A percentile compares a stretch with the other conserved stretches of the same genome.
These are phyloP conservation scores for Serendipita indica DNA, from an alignment of 768 basidiomycete species.

Conservation along the genomic window DNA sequence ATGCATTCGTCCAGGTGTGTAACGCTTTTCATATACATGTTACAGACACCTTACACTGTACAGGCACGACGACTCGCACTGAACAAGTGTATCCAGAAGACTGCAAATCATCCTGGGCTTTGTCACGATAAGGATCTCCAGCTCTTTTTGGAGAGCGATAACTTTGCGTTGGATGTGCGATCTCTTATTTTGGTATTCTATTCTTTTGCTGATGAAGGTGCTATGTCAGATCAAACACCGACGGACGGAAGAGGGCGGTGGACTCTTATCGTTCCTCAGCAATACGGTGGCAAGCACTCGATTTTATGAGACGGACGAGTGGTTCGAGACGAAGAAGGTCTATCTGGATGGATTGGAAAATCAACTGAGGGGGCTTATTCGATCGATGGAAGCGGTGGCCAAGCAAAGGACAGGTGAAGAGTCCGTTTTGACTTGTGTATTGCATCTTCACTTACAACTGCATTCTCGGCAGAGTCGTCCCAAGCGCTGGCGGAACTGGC, in stretches of 20 bases:
- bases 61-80: constrained; percentile 56
- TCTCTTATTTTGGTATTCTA: not conserved
- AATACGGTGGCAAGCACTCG: constrained; percentile 63
- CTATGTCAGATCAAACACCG: constrained; percentile 65
- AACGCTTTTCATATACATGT: not conserved
- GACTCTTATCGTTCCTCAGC: constrained; percentile 71
- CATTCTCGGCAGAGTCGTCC: constrained; percentile 41
- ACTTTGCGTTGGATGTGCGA: constrained; percentile 76
- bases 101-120: constrained; percentile 80
- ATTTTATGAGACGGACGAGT: constrained; percentile 87
- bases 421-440: not conserved
- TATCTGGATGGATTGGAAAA: constrained; percentile 84
- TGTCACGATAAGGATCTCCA: constrained; percentile 77
- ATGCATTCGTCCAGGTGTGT: constrained; percentile 65
- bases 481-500: constrained; percentile 65
- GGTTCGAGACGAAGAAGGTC: constrained; percentile 78
- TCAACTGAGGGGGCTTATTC: constrained; percentile 73
- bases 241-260: constrained; percentile 69
- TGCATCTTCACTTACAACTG: not conserved
- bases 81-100: constrained; percentile 85
- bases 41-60: not conserved
- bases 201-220: not conserved
- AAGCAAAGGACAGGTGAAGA: constrained; percentile 57
- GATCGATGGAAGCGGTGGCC: constrained; percentile 72
- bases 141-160: constrained; percentile 87